These are phyloP conservation scores for Erysiphe neolycopersici DNA, from an alignment of 2,329 filamentous ascomycete genomes.

Conservation along the genomic window DNA sequence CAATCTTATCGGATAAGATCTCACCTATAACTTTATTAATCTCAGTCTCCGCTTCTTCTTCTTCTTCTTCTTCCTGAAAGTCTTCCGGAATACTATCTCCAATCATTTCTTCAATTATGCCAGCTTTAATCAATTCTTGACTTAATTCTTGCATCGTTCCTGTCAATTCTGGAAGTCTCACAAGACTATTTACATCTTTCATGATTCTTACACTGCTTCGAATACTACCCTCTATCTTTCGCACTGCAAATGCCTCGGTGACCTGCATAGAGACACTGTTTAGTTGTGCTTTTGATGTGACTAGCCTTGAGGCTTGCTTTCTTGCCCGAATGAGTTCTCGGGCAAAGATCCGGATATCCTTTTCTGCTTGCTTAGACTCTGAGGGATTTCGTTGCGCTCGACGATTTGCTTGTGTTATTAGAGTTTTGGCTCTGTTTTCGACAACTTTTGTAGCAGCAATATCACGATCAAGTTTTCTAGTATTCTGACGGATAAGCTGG, in stretches of 20 bases:
- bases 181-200: conserved; percentile 79
- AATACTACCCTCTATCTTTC: conserved; percentile 87
- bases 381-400: conserved; percentile 58
- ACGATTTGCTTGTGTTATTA: conserved; percentile 60
- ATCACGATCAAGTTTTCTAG: conserved; percentile 84
- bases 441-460: conserved; percentile 52
- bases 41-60: conserved; percentile 56
- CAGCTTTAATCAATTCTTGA: conserved; percentile 73
- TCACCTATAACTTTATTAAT: conserved; percentile 85
- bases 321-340: conserved; percentile 64
- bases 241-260: conserved; percentile 80
- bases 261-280: conserved; percentile 93
- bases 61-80: conserved; percentile 44
- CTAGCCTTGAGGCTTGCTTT: conserved; percentile 44
- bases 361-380: conserved; percentile 50
- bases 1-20: conserved; percentile 59
- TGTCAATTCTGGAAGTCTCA: conserved; percentile 62
- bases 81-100: conserved; percentile 63
- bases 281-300: conserved; percentile 76
- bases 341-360: conserved; percentile 71
- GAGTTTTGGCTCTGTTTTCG: conserved; percentile 60
- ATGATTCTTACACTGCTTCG: conserved; percentile 71
- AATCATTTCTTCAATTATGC: conserved; percentile 95
- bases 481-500: conserved; percentile 62
- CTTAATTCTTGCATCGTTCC: conserved; percentile 74